Conservation (phyloP, 2,329 filamentous ascomycete species). For the Akanthomyces uredinophilus region DNA sequence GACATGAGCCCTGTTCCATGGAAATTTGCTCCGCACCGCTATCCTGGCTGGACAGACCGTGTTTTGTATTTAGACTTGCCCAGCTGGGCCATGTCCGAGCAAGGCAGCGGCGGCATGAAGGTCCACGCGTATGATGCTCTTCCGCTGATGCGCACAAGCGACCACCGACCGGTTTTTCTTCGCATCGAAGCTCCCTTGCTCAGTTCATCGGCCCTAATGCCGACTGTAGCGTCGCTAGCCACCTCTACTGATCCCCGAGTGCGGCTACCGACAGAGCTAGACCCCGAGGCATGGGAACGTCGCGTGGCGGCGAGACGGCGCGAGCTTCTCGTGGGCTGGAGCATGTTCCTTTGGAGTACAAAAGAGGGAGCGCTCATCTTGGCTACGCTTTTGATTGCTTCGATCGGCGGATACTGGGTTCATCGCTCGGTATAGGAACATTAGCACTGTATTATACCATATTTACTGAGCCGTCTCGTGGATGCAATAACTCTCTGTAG, state of each 20-base stretch:
- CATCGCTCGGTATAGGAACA: conserved; percentile 17
- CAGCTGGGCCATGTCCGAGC: conserved; percentile 38
- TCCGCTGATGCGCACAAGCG: conserved; percentile 74
- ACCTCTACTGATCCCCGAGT: conserved; percentile 37
- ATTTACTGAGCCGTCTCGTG: background rate
- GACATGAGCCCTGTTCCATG: conserved; percentile 45
- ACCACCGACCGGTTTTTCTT: conserved; percentile 81
- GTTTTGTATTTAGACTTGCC: conserved; percentile 70
- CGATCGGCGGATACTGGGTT: conserved; percentile 43
- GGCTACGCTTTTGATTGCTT: conserved; percentile 36
- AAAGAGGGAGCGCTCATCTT: conserved; percentile 44
- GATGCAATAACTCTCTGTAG: background rate
- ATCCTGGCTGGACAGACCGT: conserved; percentile 91
- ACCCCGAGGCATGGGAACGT: conserved; percentile 50
- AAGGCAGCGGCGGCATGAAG: conserved; percentile 30
- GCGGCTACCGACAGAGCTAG: conserved; percentile 46
- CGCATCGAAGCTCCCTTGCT: conserved; percentile 61
- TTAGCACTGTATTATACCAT: background rate
- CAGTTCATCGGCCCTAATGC: conserved; percentile 33
- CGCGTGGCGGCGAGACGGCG: conserved; percentile 40
- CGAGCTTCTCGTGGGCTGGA: conserved; percentile 48
- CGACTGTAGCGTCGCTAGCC: conserved; percentile 23
- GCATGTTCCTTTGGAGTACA: conserved; percentile 51
- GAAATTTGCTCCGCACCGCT: conserved; percentile 75
- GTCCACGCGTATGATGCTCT: conserved; percentile 69